These are phyloP conservation scores for Raffaelea arxii DNA, from an alignment of 2,329 filamentous ascomycete species.

Conservation along the genomic window DNA sequence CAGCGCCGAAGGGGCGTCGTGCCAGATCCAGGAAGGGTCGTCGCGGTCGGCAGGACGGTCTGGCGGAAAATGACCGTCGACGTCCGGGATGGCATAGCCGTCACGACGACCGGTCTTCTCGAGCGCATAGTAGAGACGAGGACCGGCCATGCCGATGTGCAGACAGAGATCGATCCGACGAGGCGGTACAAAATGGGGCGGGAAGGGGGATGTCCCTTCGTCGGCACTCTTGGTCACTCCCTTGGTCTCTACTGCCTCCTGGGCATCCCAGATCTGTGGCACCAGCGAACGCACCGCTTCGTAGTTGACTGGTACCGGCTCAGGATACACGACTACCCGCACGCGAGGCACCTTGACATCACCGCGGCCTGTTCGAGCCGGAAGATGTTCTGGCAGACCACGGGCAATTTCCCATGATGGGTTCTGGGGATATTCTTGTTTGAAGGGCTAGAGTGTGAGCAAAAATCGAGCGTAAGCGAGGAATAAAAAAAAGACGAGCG, in stretches of 20 bases:
- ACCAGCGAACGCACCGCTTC: constrained; percentile 52
- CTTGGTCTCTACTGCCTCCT: not conserved
- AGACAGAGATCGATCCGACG: constrained; percentile 54
- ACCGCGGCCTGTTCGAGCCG: constrained; percentile 20
- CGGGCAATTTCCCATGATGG: constrained; percentile 72
- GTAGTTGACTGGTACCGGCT: constrained; percentile 64
- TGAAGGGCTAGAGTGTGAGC: constrained; percentile 55
- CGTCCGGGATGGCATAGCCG: constrained; percentile 60
- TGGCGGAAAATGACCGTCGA: constrained; percentile 52
- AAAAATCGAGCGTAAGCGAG: constrained; percentile 1
- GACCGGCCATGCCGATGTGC: constrained; percentile 72
- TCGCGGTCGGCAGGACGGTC: constrained; percentile 29
- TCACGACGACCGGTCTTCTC: constrained; percentile 63
- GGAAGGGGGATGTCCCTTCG: not conserved
- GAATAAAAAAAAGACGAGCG: constrained; percentile 1
- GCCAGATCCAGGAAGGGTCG: constrained; percentile 42
- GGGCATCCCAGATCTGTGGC: constrained; percentile 48
- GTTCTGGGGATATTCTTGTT: constrained; percentile 60
- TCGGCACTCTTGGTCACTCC: constrained; percentile 19
- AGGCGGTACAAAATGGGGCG: constrained; percentile 2
- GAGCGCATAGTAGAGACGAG: constrained; percentile 54
- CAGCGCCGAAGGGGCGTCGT: constrained; percentile 44
- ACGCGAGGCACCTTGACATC: constrained; percentile 36
- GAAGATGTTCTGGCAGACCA: constrained; percentile 55
- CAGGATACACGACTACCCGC: constrained; percentile 54